Conservation (phyloP, 768 basidiomycete species). For the Psilocybe sp. region DNA sequence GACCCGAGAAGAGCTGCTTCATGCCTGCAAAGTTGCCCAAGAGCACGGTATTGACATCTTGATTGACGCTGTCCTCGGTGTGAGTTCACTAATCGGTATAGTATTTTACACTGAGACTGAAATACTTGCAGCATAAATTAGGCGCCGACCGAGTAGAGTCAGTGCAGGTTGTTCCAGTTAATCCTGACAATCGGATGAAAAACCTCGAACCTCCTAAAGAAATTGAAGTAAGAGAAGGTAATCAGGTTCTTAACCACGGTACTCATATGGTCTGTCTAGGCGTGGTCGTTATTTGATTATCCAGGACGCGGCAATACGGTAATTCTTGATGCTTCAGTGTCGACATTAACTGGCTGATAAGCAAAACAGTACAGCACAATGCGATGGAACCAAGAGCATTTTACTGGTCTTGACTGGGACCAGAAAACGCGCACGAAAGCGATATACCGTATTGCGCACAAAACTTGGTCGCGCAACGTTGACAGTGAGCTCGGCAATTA, state of each 20-base stretch:
- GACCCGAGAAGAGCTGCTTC: conserved; percentile 72
- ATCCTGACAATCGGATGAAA: conserved; percentile 63
- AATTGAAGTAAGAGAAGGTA: conserved; percentile 53
- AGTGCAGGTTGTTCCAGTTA: conserved; percentile 69
- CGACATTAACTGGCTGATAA: background rate
- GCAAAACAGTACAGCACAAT: conserved; percentile 63
- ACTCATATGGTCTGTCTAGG: conserved; percentile 37
- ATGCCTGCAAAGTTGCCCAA: conserved; percentile 66
- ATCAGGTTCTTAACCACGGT: background rate
- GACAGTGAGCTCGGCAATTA: conserved; percentile 87
- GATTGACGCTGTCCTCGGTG: conserved; percentile 89
- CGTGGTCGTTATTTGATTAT: conserved; percentile 87
- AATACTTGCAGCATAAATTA: conserved; percentile 62
- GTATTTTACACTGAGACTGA: conserved; percentile 6
- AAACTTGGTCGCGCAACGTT: conserved; percentile 81
- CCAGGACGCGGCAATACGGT: conserved; percentile 75
- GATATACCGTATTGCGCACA: conserved; percentile 74
- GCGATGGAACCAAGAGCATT: conserved; percentile 76
- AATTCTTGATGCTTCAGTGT: background rate
- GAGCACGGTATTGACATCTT: conserved; percentile 70
- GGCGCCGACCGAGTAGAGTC: conserved; percentile 78
- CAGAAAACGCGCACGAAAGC: conserved; percentile 55
- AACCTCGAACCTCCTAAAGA: conserved; percentile 54
- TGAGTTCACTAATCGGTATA: conserved; percentile 28
- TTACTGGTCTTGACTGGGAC: conserved; percentile 89